Percentiles rank a stretch among this genome's conserved stretches.
phyloP scores from a whole-genome alignment of 106 monocot genomes.

The Allium fistulosum region DNA sequence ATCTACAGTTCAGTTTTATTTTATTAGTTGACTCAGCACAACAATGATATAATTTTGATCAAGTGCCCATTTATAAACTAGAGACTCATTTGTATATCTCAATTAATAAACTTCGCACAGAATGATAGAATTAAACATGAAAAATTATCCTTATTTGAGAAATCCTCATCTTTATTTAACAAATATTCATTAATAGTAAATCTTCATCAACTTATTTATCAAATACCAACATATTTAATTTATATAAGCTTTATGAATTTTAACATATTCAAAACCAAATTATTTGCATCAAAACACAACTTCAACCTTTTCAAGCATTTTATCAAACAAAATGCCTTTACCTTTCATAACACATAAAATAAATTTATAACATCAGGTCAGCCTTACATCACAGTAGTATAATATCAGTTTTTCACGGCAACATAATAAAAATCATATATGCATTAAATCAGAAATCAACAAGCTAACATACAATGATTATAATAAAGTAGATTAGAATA shows the following conservation, averaged over 20 bases:
- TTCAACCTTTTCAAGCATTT: not conserved
- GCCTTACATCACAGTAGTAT: not conserved
- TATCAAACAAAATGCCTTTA: not conserved
- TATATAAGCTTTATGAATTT: not conserved
- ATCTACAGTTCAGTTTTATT: not conserved
- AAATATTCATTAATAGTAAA: too few species aligned
- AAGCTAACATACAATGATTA: not conserved
- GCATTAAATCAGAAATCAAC: not conserved
- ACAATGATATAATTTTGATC: not conserved
- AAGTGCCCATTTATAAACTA: not conserved
- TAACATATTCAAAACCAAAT: not conserved
- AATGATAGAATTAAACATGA: not conserved
- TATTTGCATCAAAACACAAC: too few species aligned
- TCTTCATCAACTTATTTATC: too few species aligned
- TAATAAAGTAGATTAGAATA: not conserved
- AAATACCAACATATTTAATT: too few species aligned
- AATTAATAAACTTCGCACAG: not conserved
- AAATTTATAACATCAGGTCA: not conserved
- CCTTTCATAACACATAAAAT: not conserved
- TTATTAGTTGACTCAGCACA: conserved; percentile 2
- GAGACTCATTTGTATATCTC: not conserved
- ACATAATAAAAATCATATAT: not conserved
- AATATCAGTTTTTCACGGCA: not conserved
- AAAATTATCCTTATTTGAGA: not conserved
- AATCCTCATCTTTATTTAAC: not conserved